Evolutionary conservation across 805 yeast species (phyloP).

Genomic region (Yarrowia sp.): DNA sequence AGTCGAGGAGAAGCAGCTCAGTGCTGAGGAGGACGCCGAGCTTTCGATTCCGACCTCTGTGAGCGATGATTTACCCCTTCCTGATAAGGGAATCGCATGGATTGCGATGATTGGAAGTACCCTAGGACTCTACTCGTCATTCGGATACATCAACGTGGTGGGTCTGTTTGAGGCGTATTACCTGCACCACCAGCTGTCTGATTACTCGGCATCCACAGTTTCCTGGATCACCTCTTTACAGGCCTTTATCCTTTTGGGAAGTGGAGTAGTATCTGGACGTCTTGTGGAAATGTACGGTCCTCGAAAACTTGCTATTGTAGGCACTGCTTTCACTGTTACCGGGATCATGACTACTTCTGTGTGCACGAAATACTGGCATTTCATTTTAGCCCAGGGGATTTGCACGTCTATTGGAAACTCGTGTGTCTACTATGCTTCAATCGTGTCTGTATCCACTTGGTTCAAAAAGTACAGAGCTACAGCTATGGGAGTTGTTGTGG

Average conservation of each 20-base stretch:
- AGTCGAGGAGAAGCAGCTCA: conserved; percentile 5
- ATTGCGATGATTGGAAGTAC: conserved; percentile 30
- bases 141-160: conserved; percentile 45
- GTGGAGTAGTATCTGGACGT: conserved; percentile 47
- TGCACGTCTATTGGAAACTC: conserved; percentile 57
- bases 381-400: conserved; percentile 60
- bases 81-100: conserved; percentile 29
- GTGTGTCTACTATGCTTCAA: conserved; percentile 54
- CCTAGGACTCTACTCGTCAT: conserved; percentile 24
- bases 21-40: neutral
- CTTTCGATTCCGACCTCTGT: neutral
- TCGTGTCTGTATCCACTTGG: conserved; percentile 57
- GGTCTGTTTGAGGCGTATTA: conserved; percentile 48
- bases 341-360: conserved; percentile 50
- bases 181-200: conserved; percentile 44
- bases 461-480: conserved; percentile 54
- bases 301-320: conserved; percentile 42
- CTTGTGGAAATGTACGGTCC: conserved; percentile 47
- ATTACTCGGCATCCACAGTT: conserved; percentile 47
- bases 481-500: conserved; percentile 56
- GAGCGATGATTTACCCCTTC: neutral
- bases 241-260: conserved; percentile 46
- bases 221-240: conserved; percentile 51
- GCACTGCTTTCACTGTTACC: conserved; percentile 45
- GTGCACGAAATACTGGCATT: conserved; percentile 56